Evolutionary conservation across 345 rosid genomes (phyloP).

Genomic region (Streptanthus diversifolius): DNA sequence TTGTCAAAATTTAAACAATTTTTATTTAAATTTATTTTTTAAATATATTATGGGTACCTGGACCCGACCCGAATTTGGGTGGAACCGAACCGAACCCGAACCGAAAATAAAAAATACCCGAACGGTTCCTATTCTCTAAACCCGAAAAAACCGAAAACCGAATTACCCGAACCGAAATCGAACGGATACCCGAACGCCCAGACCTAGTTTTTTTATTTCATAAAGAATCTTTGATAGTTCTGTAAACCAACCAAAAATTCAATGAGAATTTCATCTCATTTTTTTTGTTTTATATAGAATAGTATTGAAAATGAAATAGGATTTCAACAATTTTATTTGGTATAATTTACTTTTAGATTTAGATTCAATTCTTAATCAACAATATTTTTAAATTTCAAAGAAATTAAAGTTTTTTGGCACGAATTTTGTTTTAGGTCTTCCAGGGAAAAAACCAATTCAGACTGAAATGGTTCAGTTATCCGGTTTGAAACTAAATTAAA

Average conservation of each 20-base stretch:
- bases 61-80: too few relatives aligned
- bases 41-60: too few relatives aligned
- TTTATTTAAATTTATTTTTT: too few relatives aligned
- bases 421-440: neutral
- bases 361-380: neutral
- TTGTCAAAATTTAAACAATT: too few relatives aligned
- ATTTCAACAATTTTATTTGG: neutral
- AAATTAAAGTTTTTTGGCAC: neutral
- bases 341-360: neutral
- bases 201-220: neutral
- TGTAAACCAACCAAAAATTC: slow-evolving; percentile 1
- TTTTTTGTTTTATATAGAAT: too few relatives aligned
- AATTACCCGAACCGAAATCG: too few relatives aligned
- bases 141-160: too few relatives aligned
- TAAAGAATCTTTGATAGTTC: neutral
- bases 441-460: neutral
- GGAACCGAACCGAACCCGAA: too few relatives aligned
- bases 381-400: neutral
- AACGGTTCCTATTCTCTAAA: too few relatives aligned
- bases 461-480: neutral
- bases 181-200: too few relatives aligned
- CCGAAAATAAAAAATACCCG: too few relatives aligned
- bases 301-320: neutral
- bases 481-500: neutral
- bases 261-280: neutral